Evolutionary conservation across 1,139 yeast species (phyloP).

Genomic region (Lodderomyces elongisporus): DNA sequence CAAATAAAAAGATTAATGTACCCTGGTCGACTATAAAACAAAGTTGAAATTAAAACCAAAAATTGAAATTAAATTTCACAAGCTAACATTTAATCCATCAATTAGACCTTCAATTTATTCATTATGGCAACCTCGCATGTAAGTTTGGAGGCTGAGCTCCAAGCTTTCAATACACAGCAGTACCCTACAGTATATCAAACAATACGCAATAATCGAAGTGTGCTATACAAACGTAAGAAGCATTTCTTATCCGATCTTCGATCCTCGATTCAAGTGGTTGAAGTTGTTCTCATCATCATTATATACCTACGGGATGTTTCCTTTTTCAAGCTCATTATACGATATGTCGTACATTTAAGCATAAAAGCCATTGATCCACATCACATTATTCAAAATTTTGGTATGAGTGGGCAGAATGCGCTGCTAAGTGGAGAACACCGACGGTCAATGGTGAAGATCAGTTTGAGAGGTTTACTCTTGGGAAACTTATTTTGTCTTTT

Average conservation of each 20-base stretch:
- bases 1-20: no score
- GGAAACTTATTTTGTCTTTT: slow-evolving; percentile 23
- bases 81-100: no score
- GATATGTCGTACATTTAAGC: slow-evolving; percentile 27
- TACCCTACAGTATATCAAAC: slow-evolving; percentile 39
- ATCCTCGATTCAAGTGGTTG: slow-evolving; percentile 24
- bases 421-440: slow-evolving; percentile 24
- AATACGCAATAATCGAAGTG: slow-evolving; percentile 27
- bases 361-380: slow-evolving; percentile 24
- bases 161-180: slow-evolving; percentile 25
- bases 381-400: background rate
- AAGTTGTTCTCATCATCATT: slow-evolving; percentile 26
- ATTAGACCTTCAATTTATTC: no score
- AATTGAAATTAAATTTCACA: no score
- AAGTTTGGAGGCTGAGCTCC: slow-evolving; percentile 15
- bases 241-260: slow-evolving; percentile 33
- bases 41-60: no score
- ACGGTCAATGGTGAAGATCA: slow-evolving; percentile 23
- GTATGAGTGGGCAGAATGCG: slow-evolving; percentile 10
- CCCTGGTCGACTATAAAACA: no score
- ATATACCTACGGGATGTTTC: slow-evolving; percentile 37
- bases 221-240: slow-evolving; percentile 37
- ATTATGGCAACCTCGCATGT: no score
- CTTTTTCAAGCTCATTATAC: slow-evolving; percentile 21
- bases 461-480: slow-evolving; percentile 22